Percentiles rank a stretch among this genome's conserved stretches.
Evolutionary conservation across 1,139 yeast species (phyloP).

Genomic region (Blastobotrys ciferrii): DNA sequence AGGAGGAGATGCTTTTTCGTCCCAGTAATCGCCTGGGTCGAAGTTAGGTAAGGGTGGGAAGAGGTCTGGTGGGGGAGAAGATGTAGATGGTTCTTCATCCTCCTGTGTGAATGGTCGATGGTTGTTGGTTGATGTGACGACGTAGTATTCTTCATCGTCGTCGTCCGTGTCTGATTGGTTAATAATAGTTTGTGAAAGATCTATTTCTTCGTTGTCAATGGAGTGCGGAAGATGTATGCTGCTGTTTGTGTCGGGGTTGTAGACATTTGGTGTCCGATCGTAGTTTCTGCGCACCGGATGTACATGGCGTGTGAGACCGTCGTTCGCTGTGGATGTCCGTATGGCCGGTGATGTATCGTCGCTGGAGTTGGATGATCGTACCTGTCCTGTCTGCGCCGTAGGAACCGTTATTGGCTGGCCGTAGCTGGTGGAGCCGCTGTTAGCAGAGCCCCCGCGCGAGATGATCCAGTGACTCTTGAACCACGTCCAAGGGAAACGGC

Average conservation of each 20-base stretch:
- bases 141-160: conserved; percentile 18
- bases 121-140: background rate
- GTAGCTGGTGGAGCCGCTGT: conserved; percentile 9
- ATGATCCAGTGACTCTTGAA: conserved; percentile 3
- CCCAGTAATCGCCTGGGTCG: conserved; percentile 35
- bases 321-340: background rate
- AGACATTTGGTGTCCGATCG: background rate
- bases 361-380: too few species aligned
- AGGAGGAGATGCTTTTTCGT: conserved; percentile 28
- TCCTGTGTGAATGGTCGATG: background rate
- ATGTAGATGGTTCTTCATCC: too few species aligned
- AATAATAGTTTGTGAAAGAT: background rate
- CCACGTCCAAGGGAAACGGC: conserved; percentile 1
- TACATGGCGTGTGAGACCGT: conserved; percentile 6
- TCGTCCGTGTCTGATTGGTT: conserved; percentile 6
- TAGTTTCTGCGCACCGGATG: conserved; percentile 10
- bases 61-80: conserved; percentile 21
- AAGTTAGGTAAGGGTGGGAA: conserved; percentile 31
- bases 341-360: too few species aligned
- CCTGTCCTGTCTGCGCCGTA: too few species aligned
- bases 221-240: conserved; percentile 7
- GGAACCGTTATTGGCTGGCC: conserved; percentile 5
- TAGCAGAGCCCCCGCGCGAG: conserved; percentile 13
- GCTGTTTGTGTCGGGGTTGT: background rate
- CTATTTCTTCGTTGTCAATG: background rate